A percentile compares a stretch with the other conserved stretches of the same genome.
Conservation (phyloP, 2,329 filamentous ascomycete genomes). For the Sphaerulina musiva region DNA sequence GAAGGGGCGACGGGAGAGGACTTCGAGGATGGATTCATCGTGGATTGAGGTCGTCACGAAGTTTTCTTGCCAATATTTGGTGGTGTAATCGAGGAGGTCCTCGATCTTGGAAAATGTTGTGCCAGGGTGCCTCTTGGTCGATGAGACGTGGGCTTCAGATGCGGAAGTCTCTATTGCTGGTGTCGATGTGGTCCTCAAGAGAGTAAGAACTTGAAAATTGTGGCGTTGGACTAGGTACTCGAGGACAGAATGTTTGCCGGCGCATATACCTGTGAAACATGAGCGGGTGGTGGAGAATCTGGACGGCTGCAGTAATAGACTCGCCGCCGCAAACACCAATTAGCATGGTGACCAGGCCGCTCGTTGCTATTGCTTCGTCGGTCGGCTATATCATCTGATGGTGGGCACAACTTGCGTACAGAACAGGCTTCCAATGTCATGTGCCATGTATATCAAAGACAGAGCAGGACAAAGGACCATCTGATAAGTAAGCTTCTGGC, state of each 20-base stretch:
- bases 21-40: slow-evolving; percentile 65
- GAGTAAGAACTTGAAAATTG: slow-evolving; percentile 66
- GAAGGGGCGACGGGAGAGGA: slow-evolving; percentile 73
- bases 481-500: neutral
- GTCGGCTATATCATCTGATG: neutral
- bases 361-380: neutral
- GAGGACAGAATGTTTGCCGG: slow-evolving; percentile 85
- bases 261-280: slow-evolving; percentile 65
- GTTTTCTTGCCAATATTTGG: slow-evolving; percentile 69
- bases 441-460: neutral
- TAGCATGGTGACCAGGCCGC: slow-evolving; percentile 52
- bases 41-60: slow-evolving; percentile 84
- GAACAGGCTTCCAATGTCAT: neutral
- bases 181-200: slow-evolving; percentile 41
- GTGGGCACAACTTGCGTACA: no score
- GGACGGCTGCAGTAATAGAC: slow-evolving; percentile 9
- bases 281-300: neutral
- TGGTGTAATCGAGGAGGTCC: slow-evolving; percentile 75
- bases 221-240: slow-evolving; percentile 80
- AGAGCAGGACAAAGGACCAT: neutral
- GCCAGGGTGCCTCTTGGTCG: slow-evolving; percentile 15
- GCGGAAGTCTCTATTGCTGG: slow-evolving; percentile 41
- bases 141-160: slow-evolving; percentile 34
- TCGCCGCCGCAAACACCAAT: slow-evolving; percentile 70
- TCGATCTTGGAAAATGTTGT: slow-evolving; percentile 55